phyloP scores from a whole-genome alignment of 2,329 filamentous ascomycete genomes.

The Fusarium citri region DNA sequence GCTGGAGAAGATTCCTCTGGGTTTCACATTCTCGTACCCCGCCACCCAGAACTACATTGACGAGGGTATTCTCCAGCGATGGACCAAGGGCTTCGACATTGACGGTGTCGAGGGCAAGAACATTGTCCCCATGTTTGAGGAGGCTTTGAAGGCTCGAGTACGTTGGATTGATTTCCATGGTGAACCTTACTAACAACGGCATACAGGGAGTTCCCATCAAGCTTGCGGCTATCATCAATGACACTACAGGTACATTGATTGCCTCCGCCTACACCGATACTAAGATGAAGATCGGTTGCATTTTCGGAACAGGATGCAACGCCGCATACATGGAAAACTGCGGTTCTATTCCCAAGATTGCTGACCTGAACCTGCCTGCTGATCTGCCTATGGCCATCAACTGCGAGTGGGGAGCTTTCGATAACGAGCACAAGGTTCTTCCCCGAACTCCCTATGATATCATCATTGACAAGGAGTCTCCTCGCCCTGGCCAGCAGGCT shows the following conservation, averaged over 20 bases:
- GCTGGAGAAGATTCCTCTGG: conserved; percentile 77
- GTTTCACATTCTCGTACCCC: conserved; percentile 97
- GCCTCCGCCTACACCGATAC: conserved; percentile 97
- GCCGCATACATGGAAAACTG: conserved; percentile 97
- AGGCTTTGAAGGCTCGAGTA: conserved; percentile 72
- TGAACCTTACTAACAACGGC: conserved; percentile 18
- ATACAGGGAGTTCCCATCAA: conserved; percentile 87
- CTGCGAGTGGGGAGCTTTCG: conserved; percentile 97
- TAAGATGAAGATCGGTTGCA: conserved; percentile 94
- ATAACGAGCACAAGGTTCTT: conserved; percentile 90
- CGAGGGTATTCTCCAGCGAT: conserved; percentile 90
- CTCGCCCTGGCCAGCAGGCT: conserved; percentile 90
- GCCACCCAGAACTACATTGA: conserved; percentile 94
- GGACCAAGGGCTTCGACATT: conserved; percentile 98
- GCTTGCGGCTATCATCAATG: conserved; percentile 93
- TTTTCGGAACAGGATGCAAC: conserved; percentile 98
- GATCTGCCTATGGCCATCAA: conserved; percentile 94
- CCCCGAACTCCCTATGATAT: conserved; percentile 88
- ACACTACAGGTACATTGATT: conserved; percentile 96
- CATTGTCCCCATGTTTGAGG: conserved; percentile 88
- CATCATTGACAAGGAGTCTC: conserved; percentile 89
- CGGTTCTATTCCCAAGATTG: conserved; percentile 92
- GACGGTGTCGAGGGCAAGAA: conserved; percentile 90
- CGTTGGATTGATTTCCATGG: conserved; percentile 8
- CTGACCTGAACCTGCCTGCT: conserved; percentile 86